Percentiles rank a stretch among this genome's conserved stretches.
phyloP scores from a whole-genome alignment of 495 filamentous ascomycete species.

The Aspergillus incahuasiensis region DNA sequence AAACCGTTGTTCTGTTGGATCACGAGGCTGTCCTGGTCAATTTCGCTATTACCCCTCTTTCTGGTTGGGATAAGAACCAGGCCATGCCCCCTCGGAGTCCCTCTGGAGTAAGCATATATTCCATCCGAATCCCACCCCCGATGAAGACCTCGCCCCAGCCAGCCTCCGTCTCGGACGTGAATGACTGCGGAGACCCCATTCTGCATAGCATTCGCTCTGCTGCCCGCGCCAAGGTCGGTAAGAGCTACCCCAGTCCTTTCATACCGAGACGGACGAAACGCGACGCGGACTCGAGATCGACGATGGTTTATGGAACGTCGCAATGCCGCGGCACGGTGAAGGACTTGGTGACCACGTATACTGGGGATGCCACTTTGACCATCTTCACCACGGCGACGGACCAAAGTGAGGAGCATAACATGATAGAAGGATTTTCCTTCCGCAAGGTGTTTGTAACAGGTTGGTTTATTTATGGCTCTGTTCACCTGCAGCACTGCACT shows the following conservation, averaged over 20 bases:
- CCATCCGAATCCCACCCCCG: too few species aligned
- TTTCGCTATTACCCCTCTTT: too few species aligned
- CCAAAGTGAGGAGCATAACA: slow-evolving; percentile 5
- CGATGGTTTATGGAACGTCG: slow-evolving; percentile 9
- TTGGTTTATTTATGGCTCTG: neutral
- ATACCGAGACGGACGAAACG: neutral
- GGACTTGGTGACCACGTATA: slow-evolving; percentile 1
- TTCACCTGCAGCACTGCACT: too few species aligned
- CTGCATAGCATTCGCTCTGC: slow-evolving; percentile 22
- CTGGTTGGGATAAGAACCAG: too few species aligned
- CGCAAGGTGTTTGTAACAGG: slow-evolving; percentile 15
- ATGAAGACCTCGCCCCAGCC: slow-evolving; percentile 13
- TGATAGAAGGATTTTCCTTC: slow-evolving; percentile 10
- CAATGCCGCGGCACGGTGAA: slow-evolving; percentile 6
- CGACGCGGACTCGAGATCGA: neutral
- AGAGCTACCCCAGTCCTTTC: too few species aligned
- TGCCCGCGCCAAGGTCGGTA: neutral
- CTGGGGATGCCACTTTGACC: neutral
- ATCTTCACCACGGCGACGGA: slow-evolving; percentile 14
- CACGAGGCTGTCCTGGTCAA: too few species aligned
- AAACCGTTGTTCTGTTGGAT: too few species aligned
- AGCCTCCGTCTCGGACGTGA: slow-evolving; percentile 13
- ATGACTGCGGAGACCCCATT: slow-evolving; percentile 3
- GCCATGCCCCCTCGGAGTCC: too few species aligned
- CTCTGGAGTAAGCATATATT: too few species aligned